These are phyloP conservation scores for Magnolia officinalis DNA, from an alignment of 164 flowering plant species.

Conservation along the genomic window DNA sequence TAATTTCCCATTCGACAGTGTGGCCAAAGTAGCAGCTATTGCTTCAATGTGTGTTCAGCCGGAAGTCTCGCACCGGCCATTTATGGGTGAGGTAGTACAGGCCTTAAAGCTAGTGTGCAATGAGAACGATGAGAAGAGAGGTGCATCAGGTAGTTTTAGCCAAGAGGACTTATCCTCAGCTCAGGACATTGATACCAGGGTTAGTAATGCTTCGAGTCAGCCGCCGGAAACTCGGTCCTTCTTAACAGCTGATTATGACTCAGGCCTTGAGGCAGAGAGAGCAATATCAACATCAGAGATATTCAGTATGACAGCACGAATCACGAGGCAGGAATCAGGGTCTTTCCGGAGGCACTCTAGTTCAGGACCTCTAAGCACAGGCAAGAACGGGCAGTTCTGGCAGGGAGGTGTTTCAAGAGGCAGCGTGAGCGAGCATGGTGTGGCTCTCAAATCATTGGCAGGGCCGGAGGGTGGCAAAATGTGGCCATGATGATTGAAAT, in stretches of 20 bases:
- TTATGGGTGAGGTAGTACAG: constrained; percentile 98
- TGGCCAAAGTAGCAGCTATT: constrained; percentile 94
- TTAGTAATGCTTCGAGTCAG: constrained; percentile 28
- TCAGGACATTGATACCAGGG: constrained; percentile 33
- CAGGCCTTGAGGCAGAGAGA: constrained; percentile 38
- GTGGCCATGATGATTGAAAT: constrained; percentile 2
- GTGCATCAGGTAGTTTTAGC: constrained; percentile 39
- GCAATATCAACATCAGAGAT: constrained; percentile 52
- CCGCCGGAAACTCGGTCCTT: constrained; percentile 21
- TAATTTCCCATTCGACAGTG: constrained; percentile 51
- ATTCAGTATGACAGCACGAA: constrained; percentile 39
- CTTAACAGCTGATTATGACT: constrained; percentile 25
- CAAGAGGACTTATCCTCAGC: constrained; percentile 39
- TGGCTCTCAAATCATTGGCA: constrained; percentile 22
- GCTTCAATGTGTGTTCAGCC: constrained; percentile 98
- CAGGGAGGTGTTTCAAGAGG: constrained; percentile 48
- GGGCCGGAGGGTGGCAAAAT: neutral
- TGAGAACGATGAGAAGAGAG: constrained; percentile 61
- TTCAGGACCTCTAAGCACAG: constrained; percentile 63
- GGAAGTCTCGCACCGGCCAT: constrained; percentile 94
- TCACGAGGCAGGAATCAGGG: constrained; percentile 36
- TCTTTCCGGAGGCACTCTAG: constrained; percentile 67
- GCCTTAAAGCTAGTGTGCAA: constrained; percentile 83
- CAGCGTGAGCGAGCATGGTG: constrained; percentile 61
- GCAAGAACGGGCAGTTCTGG: constrained; percentile 46